A percentile compares a stretch with the other conserved stretches of the same genome.
These are phyloP conservation scores for Lotus japonicus DNA, from an alignment of 306 rosid genomes.

Conservation along the genomic window DNA sequence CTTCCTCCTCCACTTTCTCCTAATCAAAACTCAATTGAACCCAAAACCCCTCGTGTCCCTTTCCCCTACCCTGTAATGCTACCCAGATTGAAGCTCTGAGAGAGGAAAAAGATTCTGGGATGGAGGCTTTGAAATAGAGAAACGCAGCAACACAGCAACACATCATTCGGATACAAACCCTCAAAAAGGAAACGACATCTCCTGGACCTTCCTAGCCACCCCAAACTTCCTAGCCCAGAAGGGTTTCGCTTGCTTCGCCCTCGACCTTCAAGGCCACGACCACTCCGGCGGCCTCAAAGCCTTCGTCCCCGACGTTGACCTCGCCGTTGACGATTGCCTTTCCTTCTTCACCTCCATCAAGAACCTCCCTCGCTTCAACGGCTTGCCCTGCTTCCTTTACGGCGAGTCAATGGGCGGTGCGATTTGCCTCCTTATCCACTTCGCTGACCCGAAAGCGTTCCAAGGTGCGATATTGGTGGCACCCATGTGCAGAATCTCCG, in stretches of 20 bases:
- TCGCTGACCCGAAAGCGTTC: conserved; percentile 50
- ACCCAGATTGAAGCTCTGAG: too few relatives aligned
- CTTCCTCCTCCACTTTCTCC: too few relatives aligned
- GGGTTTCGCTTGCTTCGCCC: conserved; percentile 82
- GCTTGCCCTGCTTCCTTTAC: conserved; percentile 46
- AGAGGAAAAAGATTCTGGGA: too few relatives aligned
- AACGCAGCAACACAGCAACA: too few relatives aligned
- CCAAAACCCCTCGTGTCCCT: too few relatives aligned
- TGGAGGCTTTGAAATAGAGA: too few relatives aligned
- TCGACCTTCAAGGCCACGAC: conserved; percentile 84
- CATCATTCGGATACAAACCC: too few relatives aligned
- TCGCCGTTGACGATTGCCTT: conserved; percentile 65
- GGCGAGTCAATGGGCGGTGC: conserved; percentile 99
- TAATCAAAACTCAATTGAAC: too few relatives aligned
- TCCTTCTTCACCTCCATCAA: conserved; percentile 54
- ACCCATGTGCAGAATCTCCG: conserved; percentile 88
- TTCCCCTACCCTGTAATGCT: too few relatives aligned
- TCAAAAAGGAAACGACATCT: conserved; percentile 88
- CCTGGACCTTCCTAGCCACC: conserved; percentile 89
- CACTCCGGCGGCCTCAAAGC: conserved; percentile 64
- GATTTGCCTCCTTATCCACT: conserved; percentile 57
- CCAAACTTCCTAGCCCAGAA: conserved; percentile 70
- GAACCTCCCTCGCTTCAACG: conserved; percentile 17
- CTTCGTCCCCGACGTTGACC: conserved; percentile 72
- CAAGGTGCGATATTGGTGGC: conserved; percentile 80